Percentiles rank a stretch among this genome's conserved stretches.
Evolutionary conservation across 2,329 filamentous ascomycete species (phyloP).

Genomic region (Penicillium polonicum): DNA sequence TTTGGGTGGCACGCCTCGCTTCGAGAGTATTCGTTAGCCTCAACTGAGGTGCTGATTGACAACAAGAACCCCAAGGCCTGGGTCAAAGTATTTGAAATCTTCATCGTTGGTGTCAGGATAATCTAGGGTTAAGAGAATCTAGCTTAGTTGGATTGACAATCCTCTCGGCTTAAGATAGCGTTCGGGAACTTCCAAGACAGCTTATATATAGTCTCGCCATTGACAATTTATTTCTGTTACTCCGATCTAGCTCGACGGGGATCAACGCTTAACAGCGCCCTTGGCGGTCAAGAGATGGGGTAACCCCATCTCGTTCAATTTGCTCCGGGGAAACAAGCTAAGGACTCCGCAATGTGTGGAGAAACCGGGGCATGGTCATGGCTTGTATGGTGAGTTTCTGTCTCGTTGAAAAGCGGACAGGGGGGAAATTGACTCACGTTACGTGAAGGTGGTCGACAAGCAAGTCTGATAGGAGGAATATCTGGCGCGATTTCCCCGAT

Average conservation of each 20-base stretch:
- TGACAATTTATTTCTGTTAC: background rate
- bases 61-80: slow-evolving; percentile 23
- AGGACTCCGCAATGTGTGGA: slow-evolving; percentile 12
- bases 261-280: slow-evolving; percentile 6
- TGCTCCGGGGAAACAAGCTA: slow-evolving; percentile 20
- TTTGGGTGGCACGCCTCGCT: slow-evolving; percentile 30
- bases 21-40: slow-evolving; percentile 21
- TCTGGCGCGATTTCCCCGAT: slow-evolving; percentile 16
- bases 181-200: background rate
- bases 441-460: background rate
- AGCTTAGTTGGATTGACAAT: background rate
- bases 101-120: slow-evolving; percentile 23
- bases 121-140: background rate
- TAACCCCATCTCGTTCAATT: slow-evolving; percentile 1
- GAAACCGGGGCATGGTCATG: slow-evolving; percentile 2
- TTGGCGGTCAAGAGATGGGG: slow-evolving; percentile 5
- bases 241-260: background rate
- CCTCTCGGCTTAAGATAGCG: background rate
- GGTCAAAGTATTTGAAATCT: slow-evolving; percentile 23
- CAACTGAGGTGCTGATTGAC: slow-evolving; percentile 19
- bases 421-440: slow-evolving; percentile 11
- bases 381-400: background rate
- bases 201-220: background rate
- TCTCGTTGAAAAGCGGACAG: slow-evolving; percentile 2
- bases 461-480: slow-evolving; percentile 23